These are phyloP conservation scores for Astragalus membranaceus DNA, from an alignment of 306 rosid species.

Conservation along the genomic window DNA sequence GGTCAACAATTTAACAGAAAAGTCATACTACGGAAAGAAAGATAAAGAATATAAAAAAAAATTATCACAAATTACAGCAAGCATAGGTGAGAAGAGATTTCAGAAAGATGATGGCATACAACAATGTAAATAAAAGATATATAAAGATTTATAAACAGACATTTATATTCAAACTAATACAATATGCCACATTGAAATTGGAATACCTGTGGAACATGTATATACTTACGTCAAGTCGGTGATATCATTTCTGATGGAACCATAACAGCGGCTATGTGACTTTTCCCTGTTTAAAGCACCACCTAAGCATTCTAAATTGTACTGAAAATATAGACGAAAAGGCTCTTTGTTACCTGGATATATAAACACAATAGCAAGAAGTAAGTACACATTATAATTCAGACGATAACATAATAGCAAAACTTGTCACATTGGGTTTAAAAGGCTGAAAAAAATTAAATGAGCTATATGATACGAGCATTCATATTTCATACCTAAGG, in stretches of 20 bases:
- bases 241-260: conserved; percentile 40
- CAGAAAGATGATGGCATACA: background rate
- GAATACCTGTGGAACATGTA: background rate
- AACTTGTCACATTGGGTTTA: background rate
- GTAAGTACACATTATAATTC: background rate
- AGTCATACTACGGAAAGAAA: background rate
- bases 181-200: background rate
- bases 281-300: conserved; percentile 29
- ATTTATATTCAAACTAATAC: background rate
- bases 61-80: background rate
- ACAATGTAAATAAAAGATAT: background rate
- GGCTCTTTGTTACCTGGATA: conserved; percentile 35
- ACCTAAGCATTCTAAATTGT: conserved; percentile 28
- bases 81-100: background rate
- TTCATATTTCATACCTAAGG: background rate
- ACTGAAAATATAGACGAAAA: conserved; percentile 17
- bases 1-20: background rate
- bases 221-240: conserved; percentile 72
- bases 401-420: background rate
- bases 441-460: background rate
- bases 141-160: background rate
- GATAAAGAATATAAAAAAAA: background rate
- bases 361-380: background rate
- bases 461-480: background rate
- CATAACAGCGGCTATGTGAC: conserved; percentile 40